Evolutionary conservation across 495 filamentous ascomycete genomes (phyloP), one percentile per base, ranked within the genome.

Genomic region (Polyplosphaeria fusca): DNA sequence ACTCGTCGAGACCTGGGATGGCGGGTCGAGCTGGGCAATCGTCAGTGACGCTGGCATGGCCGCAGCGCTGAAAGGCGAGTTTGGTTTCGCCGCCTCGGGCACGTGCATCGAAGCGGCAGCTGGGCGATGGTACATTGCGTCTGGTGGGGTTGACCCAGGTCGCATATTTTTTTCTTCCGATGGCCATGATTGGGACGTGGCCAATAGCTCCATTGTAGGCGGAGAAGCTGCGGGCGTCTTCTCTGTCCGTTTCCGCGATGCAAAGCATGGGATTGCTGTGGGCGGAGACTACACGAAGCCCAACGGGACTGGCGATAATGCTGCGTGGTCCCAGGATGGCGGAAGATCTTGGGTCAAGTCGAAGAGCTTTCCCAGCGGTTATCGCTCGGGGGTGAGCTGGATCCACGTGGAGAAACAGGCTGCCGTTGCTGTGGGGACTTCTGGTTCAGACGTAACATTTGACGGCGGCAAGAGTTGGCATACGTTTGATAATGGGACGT

Each of bases 91-190:
- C 9, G 54, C 54, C 3, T 50, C 45, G 4, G 54, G 54, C 19
- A 50, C 54, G 9, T 58, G 54, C 19, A 58, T 58, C 23, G 54
- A 50, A 35, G 45, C 54, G 24, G 45, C 45, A 32, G 54, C 54
- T 1, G 54, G 54, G 24, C 22, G 54, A 19, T 58, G 54, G 54
- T 58, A 58, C 24, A 58, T 58, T 26, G 54, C 45, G 1, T 50
- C 54, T 7, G 54, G 54, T 23, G 54, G 54, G 5, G 46, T 58
- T 2, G 39, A 58, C 19, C 54, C 54, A 12, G 54, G 54, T 9
- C 45, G 54, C 4, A 51, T 58, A 45, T 58, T 50, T 22, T 30
- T 24, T 24, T 47, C 41, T 18, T 18, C 23, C 12, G 26, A 58
- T 44, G 47, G 54, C 1, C 37, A 50, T 35, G 7, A 27, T 4